These are phyloP conservation scores for Leccinum olivaceopallidum DNA, from an alignment of 768 basidiomycete genomes.

Conservation along the genomic window DNA sequence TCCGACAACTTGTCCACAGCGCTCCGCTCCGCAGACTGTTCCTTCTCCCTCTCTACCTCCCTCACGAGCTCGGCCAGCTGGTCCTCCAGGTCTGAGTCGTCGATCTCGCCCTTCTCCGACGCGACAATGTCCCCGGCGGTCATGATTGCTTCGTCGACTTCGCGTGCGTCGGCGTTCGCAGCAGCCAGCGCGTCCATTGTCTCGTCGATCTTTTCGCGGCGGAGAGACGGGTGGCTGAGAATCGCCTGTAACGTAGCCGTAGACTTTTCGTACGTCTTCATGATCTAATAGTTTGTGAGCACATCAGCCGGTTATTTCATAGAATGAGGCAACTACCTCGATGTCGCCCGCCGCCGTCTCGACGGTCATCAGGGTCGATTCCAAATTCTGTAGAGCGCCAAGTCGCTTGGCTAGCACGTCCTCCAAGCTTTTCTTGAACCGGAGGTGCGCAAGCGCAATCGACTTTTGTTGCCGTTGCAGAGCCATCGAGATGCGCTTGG, in stretches of 20 bases:
- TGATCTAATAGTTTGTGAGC: slow-evolving; percentile 52
- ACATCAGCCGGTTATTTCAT: background rate
- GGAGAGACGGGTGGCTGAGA: slow-evolving; percentile 77
- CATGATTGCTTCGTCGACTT: slow-evolving; percentile 77
- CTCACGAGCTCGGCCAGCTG: slow-evolving; percentile 62
- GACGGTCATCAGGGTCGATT: slow-evolving; percentile 75
- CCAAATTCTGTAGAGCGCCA: slow-evolving; percentile 69
- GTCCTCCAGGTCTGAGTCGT: slow-evolving; percentile 60
- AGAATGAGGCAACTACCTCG: slow-evolving; percentile 53
- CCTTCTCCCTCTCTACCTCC: slow-evolving; percentile 42
- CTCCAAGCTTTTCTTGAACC: slow-evolving; percentile 79
- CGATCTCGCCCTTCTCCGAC: slow-evolving; percentile 45
- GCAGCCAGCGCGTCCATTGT: slow-evolving; percentile 89
- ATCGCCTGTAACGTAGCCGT: slow-evolving; percentile 74
- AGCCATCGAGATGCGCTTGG: slow-evolving; percentile 62
- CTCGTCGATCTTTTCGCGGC: slow-evolving; percentile 74
- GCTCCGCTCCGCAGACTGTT: slow-evolving; percentile 35
- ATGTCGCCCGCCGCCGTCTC: slow-evolving; percentile 90
- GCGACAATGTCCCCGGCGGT: slow-evolving; percentile 64
- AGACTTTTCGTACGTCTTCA: slow-evolving; percentile 84
- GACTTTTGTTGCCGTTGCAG: slow-evolving; percentile 70
- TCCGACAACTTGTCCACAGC: slow-evolving; percentile 21
- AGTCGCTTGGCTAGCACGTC: slow-evolving; percentile 76
- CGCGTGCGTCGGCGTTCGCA: slow-evolving; percentile 77
- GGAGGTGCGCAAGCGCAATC: slow-evolving; percentile 74